Conservation (phyloP, 225 moss, liverwort and hornwort species). For the Sphagnum tenellum region DNA sequence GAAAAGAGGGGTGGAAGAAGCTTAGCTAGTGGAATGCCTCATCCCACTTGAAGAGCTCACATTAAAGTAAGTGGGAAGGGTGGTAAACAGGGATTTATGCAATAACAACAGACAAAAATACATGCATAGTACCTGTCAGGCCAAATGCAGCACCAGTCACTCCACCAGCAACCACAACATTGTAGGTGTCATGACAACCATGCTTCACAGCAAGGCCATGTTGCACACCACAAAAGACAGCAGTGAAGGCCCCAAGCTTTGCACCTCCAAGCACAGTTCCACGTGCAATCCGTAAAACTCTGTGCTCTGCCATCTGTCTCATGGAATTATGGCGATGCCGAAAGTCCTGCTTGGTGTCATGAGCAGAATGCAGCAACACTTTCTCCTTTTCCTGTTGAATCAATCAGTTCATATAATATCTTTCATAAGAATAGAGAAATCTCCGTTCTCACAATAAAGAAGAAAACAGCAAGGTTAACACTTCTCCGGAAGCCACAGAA, state of each 20-base stretch:
- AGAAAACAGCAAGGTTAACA: no score
- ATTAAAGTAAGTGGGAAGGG: no score
- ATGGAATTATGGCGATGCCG: slow-evolving; percentile 43
- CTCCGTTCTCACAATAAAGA: no score
- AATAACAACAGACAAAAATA: no score
- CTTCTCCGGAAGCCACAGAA: no score
- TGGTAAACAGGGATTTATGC: no score
- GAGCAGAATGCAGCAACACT: slow-evolving; percentile 33
- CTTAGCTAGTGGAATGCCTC: no score
- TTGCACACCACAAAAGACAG: slow-evolving; percentile 78
- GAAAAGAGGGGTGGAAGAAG: no score
- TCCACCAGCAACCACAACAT: slow-evolving; percentile 70
- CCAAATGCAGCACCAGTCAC: slow-evolving; percentile 70
- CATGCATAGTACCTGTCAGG: slow-evolving; percentile 36
- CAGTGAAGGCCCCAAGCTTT: slow-evolving; percentile 75
- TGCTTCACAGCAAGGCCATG: slow-evolving; percentile 59
- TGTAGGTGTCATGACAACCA: slow-evolving; percentile 44
- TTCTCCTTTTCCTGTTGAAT: slow-evolving; percentile 32
- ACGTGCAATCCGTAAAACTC: slow-evolving; percentile 73
- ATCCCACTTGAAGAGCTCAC: no score
- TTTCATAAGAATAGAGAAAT: no score
- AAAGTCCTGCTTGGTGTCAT: slow-evolving; percentile 12
- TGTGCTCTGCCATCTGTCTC: slow-evolving; percentile 81
- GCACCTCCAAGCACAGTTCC: slow-evolving; percentile 83
- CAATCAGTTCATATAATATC: neutral